Evolutionary conservation across 1,139 yeast species (phyloP).

Genomic region (Zygosaccharomyces pseudobailii): DNA sequence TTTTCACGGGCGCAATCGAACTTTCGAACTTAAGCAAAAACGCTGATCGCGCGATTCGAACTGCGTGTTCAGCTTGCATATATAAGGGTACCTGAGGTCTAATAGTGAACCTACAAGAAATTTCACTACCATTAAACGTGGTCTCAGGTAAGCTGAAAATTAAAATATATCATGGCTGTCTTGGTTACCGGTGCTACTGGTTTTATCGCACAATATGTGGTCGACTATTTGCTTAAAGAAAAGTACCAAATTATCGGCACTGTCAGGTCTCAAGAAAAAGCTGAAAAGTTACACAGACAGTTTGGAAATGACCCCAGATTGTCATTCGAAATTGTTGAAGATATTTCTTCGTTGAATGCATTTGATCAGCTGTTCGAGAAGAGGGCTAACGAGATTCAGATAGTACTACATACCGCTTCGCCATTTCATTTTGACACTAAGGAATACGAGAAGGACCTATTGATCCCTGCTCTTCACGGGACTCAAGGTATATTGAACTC

Average conservation of each 20-base stretch:
- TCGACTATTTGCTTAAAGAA: conserved; percentile 26
- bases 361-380: conserved; percentile 36
- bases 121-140: no score
- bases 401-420: conserved; percentile 43
- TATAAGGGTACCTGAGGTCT: no score
- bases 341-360: conserved; percentile 34
- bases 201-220: conserved; percentile 45
- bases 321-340: conserved; percentile 35
- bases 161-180: conserved; percentile 20
- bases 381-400: conserved; percentile 32
- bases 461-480: conserved; percentile 48
- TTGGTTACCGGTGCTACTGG: conserved; percentile 50
- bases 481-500: conserved; percentile 41
- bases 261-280: conserved; percentile 36
- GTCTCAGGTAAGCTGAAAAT: background rate
- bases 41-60: no score
- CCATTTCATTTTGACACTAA: conserved; percentile 35
- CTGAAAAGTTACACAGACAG: conserved; percentile 20
- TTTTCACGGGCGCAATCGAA: background rate
- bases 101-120: no score
- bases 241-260: conserved; percentile 36
- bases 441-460: conserved; percentile 28
- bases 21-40: background rate
- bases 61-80: no score
- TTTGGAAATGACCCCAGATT: conserved; percentile 30